These are phyloP conservation scores for Leucogyrophana mollusca DNA, from an alignment of 768 basidiomycete species.

Conservation along the genomic window DNA sequence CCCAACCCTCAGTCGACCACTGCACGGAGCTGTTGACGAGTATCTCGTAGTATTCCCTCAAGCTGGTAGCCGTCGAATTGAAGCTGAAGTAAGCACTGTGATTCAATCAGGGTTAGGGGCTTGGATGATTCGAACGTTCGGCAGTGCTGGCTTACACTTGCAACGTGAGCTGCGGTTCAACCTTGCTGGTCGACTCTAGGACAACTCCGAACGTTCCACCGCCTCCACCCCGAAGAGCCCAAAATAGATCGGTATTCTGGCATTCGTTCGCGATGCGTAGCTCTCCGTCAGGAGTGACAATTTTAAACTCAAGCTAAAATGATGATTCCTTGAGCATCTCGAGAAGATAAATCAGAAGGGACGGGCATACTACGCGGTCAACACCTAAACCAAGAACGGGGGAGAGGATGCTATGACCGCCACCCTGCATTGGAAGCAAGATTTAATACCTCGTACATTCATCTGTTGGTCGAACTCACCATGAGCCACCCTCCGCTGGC, in stretches of 20 bases:
- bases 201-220: conserved; percentile 46
- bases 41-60: conserved; percentile 23
- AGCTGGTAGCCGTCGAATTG: conserved; percentile 15
- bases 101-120: not conserved
- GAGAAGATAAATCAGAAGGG: conserved; percentile 6
- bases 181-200: conserved; percentile 4
- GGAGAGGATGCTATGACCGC: conserved; percentile 43
- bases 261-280: conserved; percentile 43
- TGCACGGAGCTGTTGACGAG: conserved; percentile 26
- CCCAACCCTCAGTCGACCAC: conserved; percentile 37
- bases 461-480: not conserved
- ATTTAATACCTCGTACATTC: no score
- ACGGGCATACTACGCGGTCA: conserved; percentile 39
- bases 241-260: conserved; percentile 52
- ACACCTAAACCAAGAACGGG: conserved; percentile 46
- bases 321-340: not conserved
- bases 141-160: conserved; percentile 1
- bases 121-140: not conserved
- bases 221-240: no score
- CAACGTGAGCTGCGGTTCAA: not conserved
- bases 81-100: conserved; percentile 27
- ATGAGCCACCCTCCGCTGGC: conserved; percentile 35
- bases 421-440: conserved; percentile 28
- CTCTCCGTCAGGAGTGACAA: conserved; percentile 54
- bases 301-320: conserved; percentile 40